phyloP scores from a whole-genome alignment of 2,329 filamentous ascomycete genomes.

The Sporothrix humicola region DNA sequence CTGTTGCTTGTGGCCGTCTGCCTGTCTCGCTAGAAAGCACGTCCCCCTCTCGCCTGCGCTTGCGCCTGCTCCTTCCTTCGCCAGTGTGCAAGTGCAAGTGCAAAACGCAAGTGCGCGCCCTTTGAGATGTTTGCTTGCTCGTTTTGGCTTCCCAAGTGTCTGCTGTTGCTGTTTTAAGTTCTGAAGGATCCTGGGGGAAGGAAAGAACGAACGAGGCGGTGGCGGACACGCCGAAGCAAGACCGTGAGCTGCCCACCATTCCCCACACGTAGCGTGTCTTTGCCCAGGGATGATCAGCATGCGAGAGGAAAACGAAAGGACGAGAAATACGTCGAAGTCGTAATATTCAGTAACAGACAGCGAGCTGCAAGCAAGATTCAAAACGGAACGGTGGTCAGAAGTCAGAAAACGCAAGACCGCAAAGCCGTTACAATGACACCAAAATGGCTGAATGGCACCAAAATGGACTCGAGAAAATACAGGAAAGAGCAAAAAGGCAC shows the following conservation, averaged over 20 bases:
- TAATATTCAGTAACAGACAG: too few relatives aligned
- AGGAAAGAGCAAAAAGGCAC: neutral
- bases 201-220: conserved; percentile 16
- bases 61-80: neutral
- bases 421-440: too few relatives aligned
- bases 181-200: neutral
- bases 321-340: neutral
- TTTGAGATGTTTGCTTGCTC: neutral
- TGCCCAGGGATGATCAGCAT: conserved; percentile 8
- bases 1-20: neutral
- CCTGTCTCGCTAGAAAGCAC: neutral
- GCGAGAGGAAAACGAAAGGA: neutral
- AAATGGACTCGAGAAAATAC: neutral
- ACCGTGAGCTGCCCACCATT: conserved; percentile 19
- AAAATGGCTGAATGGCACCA: too few relatives aligned
- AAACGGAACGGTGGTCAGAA: too few relatives aligned
- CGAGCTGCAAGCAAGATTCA: too few relatives aligned
- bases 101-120: neutral
- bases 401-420: too few relatives aligned
- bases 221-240: conserved; percentile 27
- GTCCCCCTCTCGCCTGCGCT: neutral
- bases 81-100: neutral
- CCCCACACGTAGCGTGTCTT: conserved; percentile 9
- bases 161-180: neutral
- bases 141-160: neutral